Evolutionary conservation across 2,329 filamentous ascomycete genomes (phyloP).

Genomic region (Paraconiothyrium brasiliense): DNA sequence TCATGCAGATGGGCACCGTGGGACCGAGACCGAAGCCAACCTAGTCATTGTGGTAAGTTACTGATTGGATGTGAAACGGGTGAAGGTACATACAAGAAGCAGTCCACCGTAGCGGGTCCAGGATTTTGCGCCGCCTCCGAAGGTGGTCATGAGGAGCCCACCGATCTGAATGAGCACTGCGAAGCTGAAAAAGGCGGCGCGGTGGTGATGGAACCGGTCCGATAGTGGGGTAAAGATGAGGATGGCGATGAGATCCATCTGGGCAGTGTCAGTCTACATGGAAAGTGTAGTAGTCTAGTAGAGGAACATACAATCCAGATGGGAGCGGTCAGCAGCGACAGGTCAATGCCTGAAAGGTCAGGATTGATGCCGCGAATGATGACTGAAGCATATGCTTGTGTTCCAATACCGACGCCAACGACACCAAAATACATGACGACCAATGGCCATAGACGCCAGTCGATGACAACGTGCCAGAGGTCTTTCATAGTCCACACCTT

Average conservation of each 20-base stretch:
- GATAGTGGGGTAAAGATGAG: slow-evolving; percentile 85
- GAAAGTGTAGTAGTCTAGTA: background rate
- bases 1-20: slow-evolving; percentile 92
- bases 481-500: slow-evolving; percentile 78
- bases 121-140: slow-evolving; percentile 71
- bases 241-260: slow-evolving; percentile 90
- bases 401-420: slow-evolving; percentile 89
- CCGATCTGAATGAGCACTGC: slow-evolving; percentile 82
- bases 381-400: slow-evolving; percentile 85
- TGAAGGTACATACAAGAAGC: slow-evolving; percentile 69
- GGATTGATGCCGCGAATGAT: slow-evolving; percentile 85
- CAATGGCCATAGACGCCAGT: slow-evolving; percentile 90
- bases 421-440: slow-evolving; percentile 94
- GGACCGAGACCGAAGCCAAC: slow-evolving; percentile 85
- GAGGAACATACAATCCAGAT: slow-evolving; percentile 81
- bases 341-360: slow-evolving; percentile 73
- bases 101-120: slow-evolving; percentile 90
- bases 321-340: slow-evolving; percentile 85
- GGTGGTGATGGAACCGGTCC: slow-evolving; percentile 83
- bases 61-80: background rate
- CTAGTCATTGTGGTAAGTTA: background rate
- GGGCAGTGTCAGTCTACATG: slow-evolving; percentile 19
- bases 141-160: slow-evolving; percentile 81
- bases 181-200: slow-evolving; percentile 81
- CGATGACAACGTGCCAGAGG: slow-evolving; percentile 74